These are phyloP conservation scores for Gossypium herbaceum DNA, from an alignment of 345 rosid genomes.

Conservation along the genomic window DNA sequence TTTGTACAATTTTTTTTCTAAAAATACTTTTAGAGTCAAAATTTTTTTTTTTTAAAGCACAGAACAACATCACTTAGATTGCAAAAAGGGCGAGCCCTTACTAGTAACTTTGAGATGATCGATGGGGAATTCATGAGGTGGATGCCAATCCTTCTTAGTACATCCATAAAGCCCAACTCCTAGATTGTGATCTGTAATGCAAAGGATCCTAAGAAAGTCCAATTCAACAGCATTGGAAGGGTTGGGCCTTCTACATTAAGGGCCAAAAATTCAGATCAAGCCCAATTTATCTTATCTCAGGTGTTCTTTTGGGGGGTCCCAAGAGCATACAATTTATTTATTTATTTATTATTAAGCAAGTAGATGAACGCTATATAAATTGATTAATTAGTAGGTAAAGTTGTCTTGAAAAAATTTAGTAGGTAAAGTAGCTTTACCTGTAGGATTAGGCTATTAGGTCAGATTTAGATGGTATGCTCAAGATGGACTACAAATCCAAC, in stretches of 20 bases:
- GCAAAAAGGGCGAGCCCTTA: too few species aligned
- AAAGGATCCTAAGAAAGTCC: background rate
- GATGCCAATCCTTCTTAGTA: background rate
- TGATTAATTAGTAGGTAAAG: constrained; percentile 17
- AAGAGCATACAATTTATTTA: background rate
- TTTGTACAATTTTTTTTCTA: too few species aligned
- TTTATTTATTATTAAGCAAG: background rate
- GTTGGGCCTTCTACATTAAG: background rate
- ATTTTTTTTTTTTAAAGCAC: too few species aligned
- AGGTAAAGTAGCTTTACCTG: constrained; percentile 9
- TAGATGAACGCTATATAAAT: constrained; percentile 1
- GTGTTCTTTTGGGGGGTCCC: background rate
- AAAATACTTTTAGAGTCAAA: too few species aligned
- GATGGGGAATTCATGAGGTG: too few species aligned
- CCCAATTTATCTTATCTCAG: background rate
- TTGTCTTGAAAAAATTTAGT: background rate
- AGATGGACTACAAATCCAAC: constrained; percentile 4
- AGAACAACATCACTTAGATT: too few species aligned
- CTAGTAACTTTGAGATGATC: too few species aligned
- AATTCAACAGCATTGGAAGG: background rate
- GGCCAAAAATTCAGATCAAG: background rate
- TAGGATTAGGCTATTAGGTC: background rate
- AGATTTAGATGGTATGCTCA: background rate
- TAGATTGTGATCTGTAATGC: background rate
- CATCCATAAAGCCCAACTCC: background rate